Conservation (phyloP, 495 filamentous ascomycete species). For the Polyplosphaeria fusca region DNA sequence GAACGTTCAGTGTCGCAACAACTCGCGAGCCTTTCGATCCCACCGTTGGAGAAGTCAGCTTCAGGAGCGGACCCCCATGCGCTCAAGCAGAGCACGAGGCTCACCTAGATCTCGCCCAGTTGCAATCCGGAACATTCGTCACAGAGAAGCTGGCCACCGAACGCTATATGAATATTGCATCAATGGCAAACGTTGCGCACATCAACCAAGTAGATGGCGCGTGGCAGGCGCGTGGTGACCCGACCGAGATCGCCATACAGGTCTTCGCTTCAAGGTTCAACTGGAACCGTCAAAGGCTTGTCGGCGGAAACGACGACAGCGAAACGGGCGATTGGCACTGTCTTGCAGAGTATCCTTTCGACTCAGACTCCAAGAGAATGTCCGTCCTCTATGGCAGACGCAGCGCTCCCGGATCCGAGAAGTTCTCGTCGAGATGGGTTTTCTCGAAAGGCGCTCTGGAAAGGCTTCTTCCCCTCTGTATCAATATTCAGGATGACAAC, state of each 20-base stretch:
- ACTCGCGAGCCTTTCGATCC: slow-evolving; percentile 38
- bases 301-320: slow-evolving; percentile 47
- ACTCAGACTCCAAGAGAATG: slow-evolving; percentile 59
- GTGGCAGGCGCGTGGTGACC: slow-evolving; percentile 53
- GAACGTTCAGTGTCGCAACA: slow-evolving; percentile 35
- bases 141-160: slow-evolving; percentile 36
- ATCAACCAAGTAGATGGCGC: slow-evolving; percentile 32
- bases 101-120: slow-evolving; percentile 34
- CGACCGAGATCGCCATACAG: slow-evolving; percentile 57
- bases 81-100: slow-evolving; percentile 25
- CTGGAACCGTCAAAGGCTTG: slow-evolving; percentile 44
- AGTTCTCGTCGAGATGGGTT: slow-evolving; percentile 40
- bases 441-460: slow-evolving; percentile 63
- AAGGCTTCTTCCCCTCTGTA: slow-evolving; percentile 45
- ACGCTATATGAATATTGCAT: slow-evolving; percentile 34
- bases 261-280: slow-evolving; percentile 47
- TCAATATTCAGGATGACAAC: background rate
- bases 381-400: slow-evolving; percentile 47
- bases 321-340: slow-evolving; percentile 41
- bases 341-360: slow-evolving; percentile 56
- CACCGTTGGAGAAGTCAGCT: slow-evolving; percentile 32
- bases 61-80: slow-evolving; percentile 11
- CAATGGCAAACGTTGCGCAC: slow-evolving; percentile 37
- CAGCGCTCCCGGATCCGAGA: slow-evolving; percentile 35
- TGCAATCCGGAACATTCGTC: slow-evolving; percentile 27